A percentile compares a stretch with the other conserved stretches of the same genome.
These are phyloP conservation scores for Pezicula carpinea DNA, from an alignment of 2,329 filamentous ascomycete species.

Conservation along the genomic window DNA sequence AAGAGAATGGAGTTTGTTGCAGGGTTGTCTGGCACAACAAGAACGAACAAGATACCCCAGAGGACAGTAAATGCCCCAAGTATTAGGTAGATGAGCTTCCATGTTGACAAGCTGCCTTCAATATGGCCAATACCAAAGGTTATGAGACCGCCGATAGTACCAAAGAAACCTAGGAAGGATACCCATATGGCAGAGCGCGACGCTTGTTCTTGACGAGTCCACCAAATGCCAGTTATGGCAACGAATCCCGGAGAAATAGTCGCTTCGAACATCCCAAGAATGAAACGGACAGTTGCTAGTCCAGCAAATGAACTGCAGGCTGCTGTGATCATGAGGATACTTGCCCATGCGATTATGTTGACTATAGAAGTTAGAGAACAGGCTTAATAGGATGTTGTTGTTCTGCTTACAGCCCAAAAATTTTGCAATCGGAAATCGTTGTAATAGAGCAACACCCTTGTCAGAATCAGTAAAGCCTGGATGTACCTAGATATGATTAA, in stretches of 20 bases:
- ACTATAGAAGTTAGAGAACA: conserved; percentile 15
- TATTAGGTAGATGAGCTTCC: conserved; percentile 22
- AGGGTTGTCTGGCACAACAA: conserved; percentile 44
- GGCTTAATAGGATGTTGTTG: conserved; percentile 8
- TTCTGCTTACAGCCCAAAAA: conserved; percentile 38
- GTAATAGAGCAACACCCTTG: conserved; percentile 25
- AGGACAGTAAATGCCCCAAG: conserved; percentile 23
- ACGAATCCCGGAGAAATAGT: conserved; percentile 28
- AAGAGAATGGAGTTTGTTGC: conserved; percentile 31
- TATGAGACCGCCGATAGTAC: conserved; percentile 27
- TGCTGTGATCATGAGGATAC: conserved; percentile 9
- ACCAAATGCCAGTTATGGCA: conserved; percentile 32
- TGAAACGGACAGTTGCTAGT: conserved; percentile 20
- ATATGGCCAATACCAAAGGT: conserved; percentile 34
- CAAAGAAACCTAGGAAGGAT: conserved; percentile 48
- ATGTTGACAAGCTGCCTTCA: conserved; percentile 32
- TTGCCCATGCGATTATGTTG: conserved; percentile 37
- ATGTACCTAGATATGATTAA: too few species aligned
- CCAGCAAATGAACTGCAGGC: conserved; percentile 15
- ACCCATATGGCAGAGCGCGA: conserved; percentile 28
- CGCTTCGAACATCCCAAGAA: conserved; percentile 22
- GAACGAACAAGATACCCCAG: conserved; percentile 35
- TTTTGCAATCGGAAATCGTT: conserved; percentile 43
- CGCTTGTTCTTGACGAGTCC: conserved; percentile 31
- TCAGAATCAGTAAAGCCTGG: neutral